Conservation (phyloP, 164 flowering plant genomes). For the Vitis riparia region DNA sequence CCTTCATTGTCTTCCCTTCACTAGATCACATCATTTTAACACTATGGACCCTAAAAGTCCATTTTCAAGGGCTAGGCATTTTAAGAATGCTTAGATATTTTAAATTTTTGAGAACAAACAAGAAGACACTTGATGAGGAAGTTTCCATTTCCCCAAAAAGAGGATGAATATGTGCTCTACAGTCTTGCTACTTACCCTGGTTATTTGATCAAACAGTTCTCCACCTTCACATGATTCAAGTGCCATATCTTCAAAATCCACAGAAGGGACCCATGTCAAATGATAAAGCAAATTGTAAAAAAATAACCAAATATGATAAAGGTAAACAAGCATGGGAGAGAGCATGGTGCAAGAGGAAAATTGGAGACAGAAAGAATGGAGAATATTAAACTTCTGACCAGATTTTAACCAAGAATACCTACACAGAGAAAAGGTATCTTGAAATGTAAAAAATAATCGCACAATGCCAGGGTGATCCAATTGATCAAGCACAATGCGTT, state of each 20-base stretch:
- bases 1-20: no score
- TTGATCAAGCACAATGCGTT: slow-evolving; percentile 94
- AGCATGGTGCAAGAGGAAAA: background rate
- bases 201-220: slow-evolving; percentile 98
- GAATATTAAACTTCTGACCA: background rate
- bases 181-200: slow-evolving; percentile 52
- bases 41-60: no score
- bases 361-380: background rate
- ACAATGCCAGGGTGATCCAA: slow-evolving; percentile 96
- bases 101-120: background rate
- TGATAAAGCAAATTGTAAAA: slow-evolving; percentile 4
- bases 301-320: background rate
- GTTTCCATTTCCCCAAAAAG: background rate
- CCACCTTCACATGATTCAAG: slow-evolving; percentile 99
- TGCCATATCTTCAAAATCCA: slow-evolving; percentile 82
- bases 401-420: slow-evolving; percentile 38
- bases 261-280: slow-evolving; percentile 23
- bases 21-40: no score
- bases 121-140: background rate
- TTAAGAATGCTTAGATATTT: no score
- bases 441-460: slow-evolving; percentile 85
- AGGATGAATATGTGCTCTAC: background rate
- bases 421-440: slow-evolving; percentile 90
- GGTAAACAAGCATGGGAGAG: background rate
- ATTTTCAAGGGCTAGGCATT: no score